Evolutionary conservation across 192 early-diverging fungal genomes (phyloP).

Genomic region (Anaeromyces robustus): DNA sequence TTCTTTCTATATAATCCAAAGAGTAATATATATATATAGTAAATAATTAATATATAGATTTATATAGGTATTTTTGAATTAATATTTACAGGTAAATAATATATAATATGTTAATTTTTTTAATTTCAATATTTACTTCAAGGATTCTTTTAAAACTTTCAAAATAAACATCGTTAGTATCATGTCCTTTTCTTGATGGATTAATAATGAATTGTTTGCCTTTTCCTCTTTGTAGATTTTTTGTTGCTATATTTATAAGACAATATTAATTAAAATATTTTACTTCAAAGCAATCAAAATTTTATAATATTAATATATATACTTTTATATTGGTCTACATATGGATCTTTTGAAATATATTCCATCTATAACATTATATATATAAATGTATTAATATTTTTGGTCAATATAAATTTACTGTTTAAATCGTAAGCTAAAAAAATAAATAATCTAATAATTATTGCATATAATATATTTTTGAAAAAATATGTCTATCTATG

Average conservation of each 20-base stretch:
- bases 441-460: too few relatives aligned
- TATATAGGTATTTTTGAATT: not conserved
- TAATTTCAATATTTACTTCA: constrained; percentile 14
- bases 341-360: constrained; percentile 16
- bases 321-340: constrained; percentile 14
- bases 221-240: constrained; percentile 15
- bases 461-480: too few relatives aligned
- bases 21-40: too few relatives aligned
- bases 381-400: too few relatives aligned
- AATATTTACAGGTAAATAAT: not conserved
- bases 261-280: not conserved
- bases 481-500: too few relatives aligned
- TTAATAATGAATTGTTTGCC: constrained; percentile 37
- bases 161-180: constrained; percentile 31
- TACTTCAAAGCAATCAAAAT: too few relatives aligned
- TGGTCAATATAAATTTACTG: too few relatives aligned
- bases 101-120: not conserved
- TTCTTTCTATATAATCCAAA: constrained; percentile 25
- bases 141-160: constrained; percentile 31
- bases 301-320: too few relatives aligned
- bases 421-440: too few relatives aligned
- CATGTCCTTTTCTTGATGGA: constrained; percentile 28
- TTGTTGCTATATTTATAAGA: not conserved
- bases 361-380: not conserved
- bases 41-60: not conserved